Percentiles rank a stretch among this genome's conserved stretches.
These are phyloP conservation scores for Zygotorulaspora florentina DNA, from an alignment of 805 yeast species.

Conservation along the genomic window DNA sequence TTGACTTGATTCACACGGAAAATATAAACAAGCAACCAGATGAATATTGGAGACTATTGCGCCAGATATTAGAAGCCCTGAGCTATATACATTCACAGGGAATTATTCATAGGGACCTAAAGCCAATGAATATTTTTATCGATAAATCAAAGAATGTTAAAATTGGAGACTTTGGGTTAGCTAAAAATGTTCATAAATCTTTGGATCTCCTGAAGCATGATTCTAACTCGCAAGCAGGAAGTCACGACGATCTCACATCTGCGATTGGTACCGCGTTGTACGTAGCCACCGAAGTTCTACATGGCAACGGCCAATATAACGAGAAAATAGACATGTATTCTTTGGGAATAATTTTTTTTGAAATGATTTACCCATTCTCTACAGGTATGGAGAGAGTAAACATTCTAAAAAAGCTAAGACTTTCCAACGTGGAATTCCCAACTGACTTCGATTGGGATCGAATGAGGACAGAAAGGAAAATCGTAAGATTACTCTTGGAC, in stretches of 20 bases:
- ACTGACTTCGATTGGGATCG: conserved; percentile 52
- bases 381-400: conserved; percentile 93
- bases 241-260: conserved; percentile 73
- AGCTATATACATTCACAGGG: conserved; percentile 91
- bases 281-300: conserved; percentile 83
- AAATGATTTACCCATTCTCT: conserved; percentile 79
- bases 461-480: conserved; percentile 55
- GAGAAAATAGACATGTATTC: conserved; percentile 96
- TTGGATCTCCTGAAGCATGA: conserved; percentile 33
- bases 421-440: conserved; percentile 63
- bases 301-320: conserved; percentile 71
- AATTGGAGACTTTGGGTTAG: conserved; percentile 96
- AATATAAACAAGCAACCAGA: conserved; percentile 66
- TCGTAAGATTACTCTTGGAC: conserved; percentile 62
- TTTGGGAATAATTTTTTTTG: conserved; percentile 89
- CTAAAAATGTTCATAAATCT: conserved; percentile 73
- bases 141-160: conserved; percentile 86
- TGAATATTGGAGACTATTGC: conserved; percentile 84
- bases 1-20: conserved; percentile 71
- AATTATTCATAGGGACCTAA: conserved; percentile 89
- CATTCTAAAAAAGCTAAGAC: conserved; percentile 62
- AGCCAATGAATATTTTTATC: conserved; percentile 93
- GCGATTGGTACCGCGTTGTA: conserved; percentile 93
- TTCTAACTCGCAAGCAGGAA: conserved; percentile 26
- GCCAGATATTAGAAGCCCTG: conserved; percentile 86